Conservation (phyloP, 805 yeast species). For the Jamesozyma jinghongensis region DNA sequence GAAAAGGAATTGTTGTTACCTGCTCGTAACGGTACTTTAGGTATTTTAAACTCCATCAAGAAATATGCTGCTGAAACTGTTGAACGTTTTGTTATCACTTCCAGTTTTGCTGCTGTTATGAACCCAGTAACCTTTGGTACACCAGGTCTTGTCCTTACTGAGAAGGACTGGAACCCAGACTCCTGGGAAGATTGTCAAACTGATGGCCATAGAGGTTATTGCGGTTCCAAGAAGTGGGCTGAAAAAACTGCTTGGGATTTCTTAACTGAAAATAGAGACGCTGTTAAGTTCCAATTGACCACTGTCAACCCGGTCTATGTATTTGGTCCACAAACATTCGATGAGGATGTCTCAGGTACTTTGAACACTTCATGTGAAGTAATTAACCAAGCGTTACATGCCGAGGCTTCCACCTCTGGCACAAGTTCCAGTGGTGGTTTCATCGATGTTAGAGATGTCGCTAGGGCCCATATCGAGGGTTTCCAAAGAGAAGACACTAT, state of each 20-base stretch:
- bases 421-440: neutral
- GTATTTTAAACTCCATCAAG: slow-evolving; percentile 38
- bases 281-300: neutral
- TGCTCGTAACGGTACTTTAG: slow-evolving; percentile 49
- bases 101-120: slow-evolving; percentile 47
- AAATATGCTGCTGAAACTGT: slow-evolving; percentile 35
- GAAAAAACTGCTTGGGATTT: slow-evolving; percentile 1
- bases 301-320: slow-evolving; percentile 2
- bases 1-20: slow-evolving; percentile 48
- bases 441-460: slow-evolving; percentile 1
- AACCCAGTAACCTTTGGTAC: slow-evolving; percentile 12
- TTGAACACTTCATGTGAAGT: slow-evolving; percentile 1
- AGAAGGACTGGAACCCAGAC: slow-evolving; percentile 33
- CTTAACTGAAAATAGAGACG: neutral
- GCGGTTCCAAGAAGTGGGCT: slow-evolving; percentile 1
- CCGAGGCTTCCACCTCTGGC: neutral
- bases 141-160: slow-evolving; percentile 20
- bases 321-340: slow-evolving; percentile 1
- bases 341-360: neutral
- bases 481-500: slow-evolving; percentile 1
- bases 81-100: slow-evolving; percentile 44
- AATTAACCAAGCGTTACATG: neutral
- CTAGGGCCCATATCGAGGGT: neutral
- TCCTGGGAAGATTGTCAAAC: slow-evolving; percentile 13
- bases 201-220: slow-evolving; percentile 3